Evolutionary conservation across 75 land plant species (phyloP), one percentile per base, ranked within the genome.

Genomic region (Picea sitchensis): DNA sequence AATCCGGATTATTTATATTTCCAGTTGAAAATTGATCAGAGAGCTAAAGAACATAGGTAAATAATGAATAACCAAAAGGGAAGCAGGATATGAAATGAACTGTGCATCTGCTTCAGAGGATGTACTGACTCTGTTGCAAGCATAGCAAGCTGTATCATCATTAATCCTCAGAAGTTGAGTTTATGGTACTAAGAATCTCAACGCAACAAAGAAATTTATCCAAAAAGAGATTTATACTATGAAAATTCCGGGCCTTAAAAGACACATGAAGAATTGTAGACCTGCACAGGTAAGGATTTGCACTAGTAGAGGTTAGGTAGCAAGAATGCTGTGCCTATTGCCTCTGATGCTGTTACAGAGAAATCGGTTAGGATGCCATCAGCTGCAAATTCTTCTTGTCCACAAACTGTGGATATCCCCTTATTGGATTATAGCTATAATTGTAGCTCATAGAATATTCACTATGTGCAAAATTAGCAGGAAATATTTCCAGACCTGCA

Each of bases 321-420:
- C 21, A 38, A 9, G n/a, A 38, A 69, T 3, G 15, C 15, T 20
- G 34, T 38, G 94, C 98, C 94, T 61, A 93, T 86, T 20, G 98
- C 87, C 79, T 85, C 88, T 56, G 97, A 83, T 57, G 98, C 95
- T 63, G 99, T 92, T 20, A 84, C 31, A 59, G 99, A 87, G 84
- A 94, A 94, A 78, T 96, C 95, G 1, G 97, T 82, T 11, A 94
- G 61, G 36, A 94, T 62, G 6, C 99, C 97, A 86, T 96, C 99
- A 56, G 94, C 95, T 15, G 92, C 63, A 94, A 92, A 58, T 87
- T 67, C 13, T 82, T 36, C 23, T 89, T 83, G 74, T 85, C 89
- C 34, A 94, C 51, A 79, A 83, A 96, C 60, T 83, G 78, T 75
- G 89, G 71, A 76, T 85, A 85, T 85, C 92, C 99, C 51, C 65